Conservation (phyloP, 2,329 filamentous ascomycete species). For the Elsinoe batatas region DNA sequence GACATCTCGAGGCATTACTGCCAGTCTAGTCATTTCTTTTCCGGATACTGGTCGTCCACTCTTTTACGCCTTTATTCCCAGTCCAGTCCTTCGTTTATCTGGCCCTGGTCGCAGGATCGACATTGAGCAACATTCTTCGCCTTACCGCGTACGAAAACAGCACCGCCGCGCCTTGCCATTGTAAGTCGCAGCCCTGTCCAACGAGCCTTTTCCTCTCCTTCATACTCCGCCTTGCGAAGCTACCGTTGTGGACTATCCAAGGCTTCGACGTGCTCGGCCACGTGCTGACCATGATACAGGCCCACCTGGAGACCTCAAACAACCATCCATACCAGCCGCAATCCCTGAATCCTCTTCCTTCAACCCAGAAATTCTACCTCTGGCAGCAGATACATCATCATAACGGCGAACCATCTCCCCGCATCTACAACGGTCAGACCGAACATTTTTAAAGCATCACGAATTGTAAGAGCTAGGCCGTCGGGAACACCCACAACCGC, state of each 20-base stretch:
- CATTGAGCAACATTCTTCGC: conserved; percentile 9
- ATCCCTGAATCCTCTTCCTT: background rate
- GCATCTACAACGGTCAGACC: background rate
- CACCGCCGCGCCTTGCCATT: conserved; percentile 3
- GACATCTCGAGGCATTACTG: background rate
- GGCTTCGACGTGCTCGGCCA: background rate
- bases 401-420: background rate
- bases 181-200: conserved; percentile 7
- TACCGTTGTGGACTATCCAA: background rate
- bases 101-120: conserved; percentile 10
- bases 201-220: background rate
- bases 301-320: background rate
- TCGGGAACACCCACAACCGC: background rate
- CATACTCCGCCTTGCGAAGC: background rate
- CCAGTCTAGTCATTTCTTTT: background rate
- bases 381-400: background rate
- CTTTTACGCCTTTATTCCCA: conserved; percentile 1
- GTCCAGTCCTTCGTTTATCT: conserved; percentile 4
- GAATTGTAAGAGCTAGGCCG: background rate
- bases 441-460: background rate
- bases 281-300: background rate
- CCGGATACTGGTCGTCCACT: conserved; percentile 1
- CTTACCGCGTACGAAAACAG: conserved; percentile 6
- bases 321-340: background rate
- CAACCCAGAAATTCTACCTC: background rate